phyloP scores from a whole-genome alignment of 495 filamentous ascomycete genomes.

The Melanomma pulvis-pyrius region DNA sequence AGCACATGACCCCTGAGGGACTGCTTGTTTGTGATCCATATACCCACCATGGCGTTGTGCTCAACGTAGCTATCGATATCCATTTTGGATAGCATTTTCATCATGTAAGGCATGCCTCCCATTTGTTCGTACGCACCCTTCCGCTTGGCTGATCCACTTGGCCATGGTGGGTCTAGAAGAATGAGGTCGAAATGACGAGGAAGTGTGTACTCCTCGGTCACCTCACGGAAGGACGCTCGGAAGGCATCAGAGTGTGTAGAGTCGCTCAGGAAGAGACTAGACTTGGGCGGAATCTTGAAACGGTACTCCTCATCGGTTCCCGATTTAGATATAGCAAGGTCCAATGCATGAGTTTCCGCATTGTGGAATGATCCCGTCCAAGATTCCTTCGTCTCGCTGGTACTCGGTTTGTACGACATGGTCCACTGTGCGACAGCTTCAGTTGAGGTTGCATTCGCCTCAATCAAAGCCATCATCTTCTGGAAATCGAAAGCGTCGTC shows the following conservation, averaged over 20 bases:
- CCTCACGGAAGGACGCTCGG: slow-evolving; percentile 36
- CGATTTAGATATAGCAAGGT: slow-evolving; percentile 17
- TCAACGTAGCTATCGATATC: slow-evolving; percentile 60
- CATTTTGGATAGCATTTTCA: slow-evolving; percentile 55
- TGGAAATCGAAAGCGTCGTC: slow-evolving; percentile 34
- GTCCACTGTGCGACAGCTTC: slow-evolving; percentile 11
- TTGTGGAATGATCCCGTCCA: slow-evolving; percentile 39
- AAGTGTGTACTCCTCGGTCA: slow-evolving; percentile 33
- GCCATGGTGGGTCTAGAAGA: slow-evolving; percentile 91
- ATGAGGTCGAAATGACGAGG: slow-evolving; percentile 70
- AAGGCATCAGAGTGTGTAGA: slow-evolving; percentile 34
- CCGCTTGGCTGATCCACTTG: slow-evolving; percentile 80
- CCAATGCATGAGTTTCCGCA: slow-evolving; percentile 25
- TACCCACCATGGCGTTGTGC: slow-evolving; percentile 61
- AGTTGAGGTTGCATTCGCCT: slow-evolving; percentile 5
- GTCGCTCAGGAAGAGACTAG: slow-evolving; percentile 55
- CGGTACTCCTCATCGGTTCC: slow-evolving; percentile 37
- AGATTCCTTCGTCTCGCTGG: slow-evolving; percentile 16
- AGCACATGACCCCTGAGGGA: slow-evolving; percentile 63
- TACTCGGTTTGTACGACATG: slow-evolving; percentile 25
- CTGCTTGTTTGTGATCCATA: slow-evolving; percentile 88
- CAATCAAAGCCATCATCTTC: slow-evolving; percentile 14
- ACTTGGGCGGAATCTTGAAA: slow-evolving; percentile 56
- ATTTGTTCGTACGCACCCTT: slow-evolving; percentile 63
- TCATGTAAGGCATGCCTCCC: slow-evolving; percentile 39